These are phyloP conservation scores for Murraya koenigii DNA, from an alignment of 345 rosid species.

Conservation along the genomic window DNA sequence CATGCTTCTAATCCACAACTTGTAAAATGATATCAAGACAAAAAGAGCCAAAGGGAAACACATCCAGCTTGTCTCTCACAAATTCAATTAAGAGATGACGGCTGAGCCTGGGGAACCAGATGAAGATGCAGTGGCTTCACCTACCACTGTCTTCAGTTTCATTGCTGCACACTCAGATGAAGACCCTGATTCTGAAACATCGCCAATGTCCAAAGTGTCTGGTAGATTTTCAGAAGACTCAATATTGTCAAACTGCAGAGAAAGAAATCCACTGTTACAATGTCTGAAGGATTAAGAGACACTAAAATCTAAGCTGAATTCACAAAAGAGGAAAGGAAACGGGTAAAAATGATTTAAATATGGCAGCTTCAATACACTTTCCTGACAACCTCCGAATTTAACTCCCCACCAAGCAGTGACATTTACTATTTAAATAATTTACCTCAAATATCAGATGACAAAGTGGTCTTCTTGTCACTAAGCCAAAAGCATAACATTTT, in stretches of 20 bases:
- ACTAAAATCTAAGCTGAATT: not conserved
- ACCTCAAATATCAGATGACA: not conserved
- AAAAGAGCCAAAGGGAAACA: constrained; percentile 8
- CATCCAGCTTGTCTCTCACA: constrained; percentile 4
- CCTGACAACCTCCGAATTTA: not conserved
- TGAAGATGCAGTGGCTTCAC: constrained; percentile 50
- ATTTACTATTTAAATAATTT: not conserved
- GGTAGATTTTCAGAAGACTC: constrained; percentile 71
- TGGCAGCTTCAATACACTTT: not conserved
- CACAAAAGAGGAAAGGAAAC: not conserved
- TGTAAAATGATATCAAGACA: not conserved
- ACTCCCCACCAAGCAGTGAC: not conserved
- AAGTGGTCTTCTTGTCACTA: not conserved
- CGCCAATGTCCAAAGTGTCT: constrained; percentile 82
- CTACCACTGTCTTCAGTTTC: constrained; percentile 51
- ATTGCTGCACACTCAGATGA: constrained; percentile 29
- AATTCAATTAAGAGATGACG: constrained; percentile 30
- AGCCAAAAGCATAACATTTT: not conserved
- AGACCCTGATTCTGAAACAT: constrained; percentile 52
- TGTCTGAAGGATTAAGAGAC: not conserved
- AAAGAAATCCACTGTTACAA: constrained; percentile 12
- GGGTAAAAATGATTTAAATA: not conserved
- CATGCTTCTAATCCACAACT: constrained; percentile 32
- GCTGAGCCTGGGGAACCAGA: constrained; percentile 38
- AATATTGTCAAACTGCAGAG: constrained; percentile 43